Evolutionary conservation across 2,329 filamentous ascomycete genomes (phyloP).

Genomic region (Malbranchea cinnamomea): DNA sequence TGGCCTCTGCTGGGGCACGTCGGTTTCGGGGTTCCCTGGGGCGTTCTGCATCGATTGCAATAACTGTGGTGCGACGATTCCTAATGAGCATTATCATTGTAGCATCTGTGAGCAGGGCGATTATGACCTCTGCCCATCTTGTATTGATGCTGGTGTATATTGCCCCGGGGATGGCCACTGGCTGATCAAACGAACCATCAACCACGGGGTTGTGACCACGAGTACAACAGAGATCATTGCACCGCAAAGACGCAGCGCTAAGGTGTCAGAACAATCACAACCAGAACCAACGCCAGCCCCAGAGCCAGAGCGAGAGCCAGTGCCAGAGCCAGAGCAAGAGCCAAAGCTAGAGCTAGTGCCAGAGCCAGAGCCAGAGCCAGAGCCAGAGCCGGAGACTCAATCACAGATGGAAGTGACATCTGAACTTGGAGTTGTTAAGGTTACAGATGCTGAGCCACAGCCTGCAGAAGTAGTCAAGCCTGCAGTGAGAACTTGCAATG

Average conservation of each 20-base stretch:
- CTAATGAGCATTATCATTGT: constrained; percentile 83
- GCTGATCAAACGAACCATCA: constrained; percentile 81
- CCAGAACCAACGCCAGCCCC: too few species aligned
- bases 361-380: constrained; percentile 12
- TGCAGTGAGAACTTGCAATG: constrained; percentile 35
- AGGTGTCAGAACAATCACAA: constrained; percentile 12
- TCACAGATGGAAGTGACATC: background rate
- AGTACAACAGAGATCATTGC: constrained; percentile 73
- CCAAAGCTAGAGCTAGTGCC: constrained; percentile 7
- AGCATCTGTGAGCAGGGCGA: constrained; percentile 84
- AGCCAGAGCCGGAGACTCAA: background rate
- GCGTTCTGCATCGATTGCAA: constrained; percentile 89
- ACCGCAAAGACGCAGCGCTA: constrained; percentile 40
- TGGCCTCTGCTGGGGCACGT: too few species aligned
- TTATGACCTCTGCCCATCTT: constrained; percentile 77
- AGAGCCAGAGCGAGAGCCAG: constrained; percentile 11
- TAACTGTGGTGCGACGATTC: constrained; percentile 63
- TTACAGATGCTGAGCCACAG: constrained; percentile 2
- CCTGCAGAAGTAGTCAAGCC: background rate
- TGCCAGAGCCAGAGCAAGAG: constrained; percentile 16
- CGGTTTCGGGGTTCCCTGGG: too few species aligned
- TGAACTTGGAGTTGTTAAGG: background rate
- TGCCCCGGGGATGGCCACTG: constrained; percentile 74
- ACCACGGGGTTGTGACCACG: constrained; percentile 62
- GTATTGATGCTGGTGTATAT: constrained; percentile 58